Base-by-base conservation (phyloP, 257 asterid species). In the Solanum stenotomum region DNA sequence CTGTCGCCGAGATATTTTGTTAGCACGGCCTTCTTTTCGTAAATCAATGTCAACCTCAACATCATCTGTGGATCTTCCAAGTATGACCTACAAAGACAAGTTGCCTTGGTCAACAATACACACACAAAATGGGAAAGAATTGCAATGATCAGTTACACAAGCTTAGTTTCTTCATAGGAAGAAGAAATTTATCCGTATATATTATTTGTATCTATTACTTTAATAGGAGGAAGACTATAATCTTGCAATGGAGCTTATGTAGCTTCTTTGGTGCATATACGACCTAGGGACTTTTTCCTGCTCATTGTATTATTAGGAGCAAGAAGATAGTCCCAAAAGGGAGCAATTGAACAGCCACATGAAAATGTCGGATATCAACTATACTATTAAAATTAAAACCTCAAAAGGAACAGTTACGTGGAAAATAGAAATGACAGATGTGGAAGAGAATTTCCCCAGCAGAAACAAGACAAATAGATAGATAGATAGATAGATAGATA, bases 21-120 rank as follows among this genome's bases (percentile, higher is more conserved):
- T 96, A 86, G 99, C 99, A 83, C 93, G 94, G 35, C 99, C 99
- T 94, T 96, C 99, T 94, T 92, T 93, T 74, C 97, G 91, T 86
- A 97, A 91, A 92, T 97, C 99, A 91, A 97, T 94, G 90, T 96
- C 99, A 86, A 97, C 98, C 78, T 93, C 93, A 87, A 89, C 83
- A 89, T 95, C 99, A 86, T 95, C 98, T 4, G 99, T 96, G 34
- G 99, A 94, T 93, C 99, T 96, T 92, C 99, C 99, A 84, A 97
- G 96, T 84, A 94, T 87, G 87, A 96, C 96, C 99, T 97, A 90
- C 87, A 90, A 91, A 87, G 44, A 16, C 0, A 46, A 85, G 86
- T 74, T 84, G 79, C 87, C 31, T 11, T 71, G 76, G 42, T 83
- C 88, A 83, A 83, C 42, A 87, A 67, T 49, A 85, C 22, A 71